Base-by-base conservation (phyloP, 2,329 filamentous ascomycete genomes). In the Exophiala calicioides region DNA sequence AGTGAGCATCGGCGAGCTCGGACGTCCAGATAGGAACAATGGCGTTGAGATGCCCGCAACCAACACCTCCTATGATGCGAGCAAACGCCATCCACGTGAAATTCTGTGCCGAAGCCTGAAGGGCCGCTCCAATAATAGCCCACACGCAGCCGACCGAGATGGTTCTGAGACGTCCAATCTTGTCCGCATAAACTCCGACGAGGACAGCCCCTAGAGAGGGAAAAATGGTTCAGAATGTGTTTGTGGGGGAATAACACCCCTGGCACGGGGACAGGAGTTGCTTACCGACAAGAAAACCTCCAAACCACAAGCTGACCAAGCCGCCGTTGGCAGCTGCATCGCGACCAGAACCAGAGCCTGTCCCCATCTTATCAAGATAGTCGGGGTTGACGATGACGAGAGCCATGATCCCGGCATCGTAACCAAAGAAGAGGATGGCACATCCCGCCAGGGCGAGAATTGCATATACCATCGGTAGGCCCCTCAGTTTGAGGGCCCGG, bases 31-130 rank as follows among this genome's bases (percentile, higher is more conserved):
- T 58, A 5, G 60, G 60, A 1, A 56, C 55, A 6, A 58, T 57
- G 3, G 59, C 60, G 19, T 62, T 62, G 26, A 62, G 47, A 42
- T 62, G 58, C 10, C 60, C 60, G 48, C 60, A 62, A n/a, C 58
- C 59, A 30, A 61, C 52, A 3, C 58, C 59, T 21, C 58, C 55
- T 34, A 61, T 57, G 31, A 60, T 57, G 32, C 59, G 44, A 16
- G 50, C 58, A 42, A 55, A 55, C 8, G 57, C 51, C 45, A 61
- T 53, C 59, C 57, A 59, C 20, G 57, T 52, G 21, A 61, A 57
- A 13, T 60, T 59, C 27, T 60, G 51, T 9, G 59, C 57, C 1
- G 57, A 57, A 3, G 58, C 52, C 21, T 55, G 37, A 18, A 60
- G 37, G 18, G 50, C 51, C 3, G 57, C 58, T 10, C 60, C 60